phyloP scores from a whole-genome alignment of 371 early-diverging fungal genomes.

The Mortierella sp. region DNA sequence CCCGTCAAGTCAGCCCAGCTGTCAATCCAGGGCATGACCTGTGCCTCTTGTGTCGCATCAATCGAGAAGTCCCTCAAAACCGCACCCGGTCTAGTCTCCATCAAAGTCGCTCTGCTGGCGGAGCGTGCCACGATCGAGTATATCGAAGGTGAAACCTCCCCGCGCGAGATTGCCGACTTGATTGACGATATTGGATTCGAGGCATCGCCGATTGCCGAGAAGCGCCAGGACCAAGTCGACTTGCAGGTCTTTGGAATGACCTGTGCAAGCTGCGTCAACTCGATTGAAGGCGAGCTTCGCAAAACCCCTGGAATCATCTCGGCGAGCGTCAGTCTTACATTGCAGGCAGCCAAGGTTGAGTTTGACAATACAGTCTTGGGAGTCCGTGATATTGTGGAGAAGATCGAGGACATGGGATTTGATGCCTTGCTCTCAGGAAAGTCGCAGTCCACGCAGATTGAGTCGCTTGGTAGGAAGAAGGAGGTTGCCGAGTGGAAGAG shows the following conservation, averaged over 20 bases:
- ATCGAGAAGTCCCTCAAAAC: constrained; percentile 76
- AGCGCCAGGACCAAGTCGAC: constrained; percentile 61
- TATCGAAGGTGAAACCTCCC: constrained; percentile 62
- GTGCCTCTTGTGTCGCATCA: constrained; percentile 86
- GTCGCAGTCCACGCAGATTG: constrained; percentile 84
- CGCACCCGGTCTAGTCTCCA: constrained; percentile 65
- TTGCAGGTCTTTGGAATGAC: constrained; percentile 95
- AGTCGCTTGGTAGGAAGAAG: constrained; percentile 89
- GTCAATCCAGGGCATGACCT: constrained; percentile 88
- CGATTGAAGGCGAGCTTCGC: constrained; percentile 79
- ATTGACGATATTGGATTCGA: constrained; percentile 91
- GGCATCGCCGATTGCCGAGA: constrained; percentile 65
- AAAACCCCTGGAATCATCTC: constrained; percentile 74
- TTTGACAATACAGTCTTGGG: constrained; percentile 77
- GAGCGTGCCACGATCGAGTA: constrained; percentile 87
- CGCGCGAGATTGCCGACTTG: constrained; percentile 67
- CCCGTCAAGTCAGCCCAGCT: constrained; percentile 55
- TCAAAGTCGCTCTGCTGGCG: constrained; percentile 81
- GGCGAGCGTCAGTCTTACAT: constrained; percentile 82
- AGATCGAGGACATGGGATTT: constrained; percentile 91
- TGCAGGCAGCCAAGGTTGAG: constrained; percentile 79
- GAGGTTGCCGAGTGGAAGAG: constrained; percentile 90
- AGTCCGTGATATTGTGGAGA: constrained; percentile 83
- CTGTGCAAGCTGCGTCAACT: constrained; percentile 84
- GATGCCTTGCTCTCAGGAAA: constrained; percentile 83